Evolutionary conservation across 768 basidiomycete genomes (phyloP).

Genomic region (Gelatoporia subvermispora): DNA sequence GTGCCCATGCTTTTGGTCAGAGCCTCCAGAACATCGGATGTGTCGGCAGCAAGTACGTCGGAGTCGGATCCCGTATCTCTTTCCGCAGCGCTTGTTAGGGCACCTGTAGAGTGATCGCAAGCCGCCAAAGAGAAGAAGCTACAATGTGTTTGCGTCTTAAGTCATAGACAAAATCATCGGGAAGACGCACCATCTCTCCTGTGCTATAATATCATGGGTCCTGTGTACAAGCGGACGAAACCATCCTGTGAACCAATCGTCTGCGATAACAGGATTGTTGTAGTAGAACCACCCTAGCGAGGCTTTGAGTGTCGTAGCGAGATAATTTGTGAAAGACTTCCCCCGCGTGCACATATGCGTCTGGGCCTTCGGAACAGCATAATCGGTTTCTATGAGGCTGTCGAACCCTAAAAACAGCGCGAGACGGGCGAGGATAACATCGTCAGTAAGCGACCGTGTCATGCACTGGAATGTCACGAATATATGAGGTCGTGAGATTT

Average conservation of each 20-base stretch:
- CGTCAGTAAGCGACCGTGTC: slow-evolving; percentile 17
- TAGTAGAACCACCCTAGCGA: slow-evolving; percentile 24
- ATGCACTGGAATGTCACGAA: slow-evolving; percentile 1
- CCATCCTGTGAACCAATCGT: slow-evolving; percentile 18
- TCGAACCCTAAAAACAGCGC: slow-evolving; percentile 15
- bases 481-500: slow-evolving; percentile 1
- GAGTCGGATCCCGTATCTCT: too few relatives aligned
- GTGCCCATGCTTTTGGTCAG: too few relatives aligned
- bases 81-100: too few relatives aligned
- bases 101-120: too few relatives aligned
- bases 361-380: too few relatives aligned
- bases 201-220: slow-evolving; percentile 11
- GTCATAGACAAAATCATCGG: neutral
- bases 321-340: neutral
- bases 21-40: too few relatives aligned
- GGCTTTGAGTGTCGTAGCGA: slow-evolving; percentile 12
- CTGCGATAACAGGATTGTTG: slow-evolving; percentile 11
- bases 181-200: neutral
- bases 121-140: too few relatives aligned
- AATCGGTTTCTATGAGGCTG: neutral
- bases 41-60: too few relatives aligned
- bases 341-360: neutral
- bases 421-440: slow-evolving; percentile 19
- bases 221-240: slow-evolving; percentile 17
- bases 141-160: too few relatives aligned